Evolutionary conservation across 1,284 basidiomycete genomes (phyloP), one percentile per base, ranked within the genome.

Genomic region (Boletus mariae): DNA sequence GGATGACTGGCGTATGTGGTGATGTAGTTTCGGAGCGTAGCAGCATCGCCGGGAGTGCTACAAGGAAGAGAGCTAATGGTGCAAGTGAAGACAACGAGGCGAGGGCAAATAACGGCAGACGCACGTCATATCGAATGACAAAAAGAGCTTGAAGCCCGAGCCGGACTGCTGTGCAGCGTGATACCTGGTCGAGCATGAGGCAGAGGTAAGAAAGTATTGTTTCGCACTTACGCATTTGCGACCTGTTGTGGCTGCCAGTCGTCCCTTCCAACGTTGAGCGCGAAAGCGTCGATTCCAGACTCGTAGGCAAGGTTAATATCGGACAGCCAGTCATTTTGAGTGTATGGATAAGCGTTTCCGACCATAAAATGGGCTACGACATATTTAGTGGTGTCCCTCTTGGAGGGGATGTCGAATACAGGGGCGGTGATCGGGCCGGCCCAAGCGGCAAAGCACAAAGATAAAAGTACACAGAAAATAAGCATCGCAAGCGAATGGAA

Each of bases 51-150:
- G 5, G 78, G 61, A 5, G 76, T 77, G 3, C 58, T 66, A 62
- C 90, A 90, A 1, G 82, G 77, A 51, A 87, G 68, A 9, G 77
- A 75, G 17, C 84, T 85, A 45, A 28, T 6, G 28, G 34, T 11
- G 20, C 38, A 28, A 26, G 13, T 31, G 53, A 50, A 55, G 45
- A 60, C 43, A 26, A 52, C 20, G 29, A 23, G 12, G 23, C 15
- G 25, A 9, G 28, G 26, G 40, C 9, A 37, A n/a, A 50, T 10
- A 35, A 52, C 4, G 5, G 51, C 29, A 17, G 37, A 71, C 78
- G 31, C 56, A 85, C 77, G 83, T 78, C 87, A 93, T 90, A 67
- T 92, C 90, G 48, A 92, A 80, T 15, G 85, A 89, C 61, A 92
- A 67, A 73, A 91, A 92, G 49, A 92, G 71, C 68, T 89, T 89